These are phyloP conservation scores for Abrus precatorius DNA, from an alignment of 306 rosid genomes.

Conservation along the genomic window DNA sequence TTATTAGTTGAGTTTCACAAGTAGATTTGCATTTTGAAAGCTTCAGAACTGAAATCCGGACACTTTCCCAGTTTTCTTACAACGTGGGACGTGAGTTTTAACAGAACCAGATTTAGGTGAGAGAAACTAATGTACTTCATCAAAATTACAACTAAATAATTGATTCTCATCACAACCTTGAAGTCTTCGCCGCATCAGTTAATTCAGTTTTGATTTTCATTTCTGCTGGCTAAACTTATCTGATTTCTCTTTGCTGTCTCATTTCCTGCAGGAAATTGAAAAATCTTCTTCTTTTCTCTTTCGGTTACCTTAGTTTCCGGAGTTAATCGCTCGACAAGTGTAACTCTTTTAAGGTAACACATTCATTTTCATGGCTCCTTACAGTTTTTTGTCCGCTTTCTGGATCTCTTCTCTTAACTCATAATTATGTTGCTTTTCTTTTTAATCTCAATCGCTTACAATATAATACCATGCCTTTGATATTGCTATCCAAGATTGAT, in stretches of 20 bases:
- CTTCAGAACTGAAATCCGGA: slow-evolving; percentile 43
- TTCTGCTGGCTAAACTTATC: slow-evolving; percentile 38
- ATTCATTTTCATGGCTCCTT: slow-evolving; percentile 29
- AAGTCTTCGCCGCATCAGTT: slow-evolving; percentile 4
- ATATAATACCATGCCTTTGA: background rate
- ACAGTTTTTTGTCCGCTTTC: background rate
- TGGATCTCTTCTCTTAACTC: slow-evolving; percentile 43
- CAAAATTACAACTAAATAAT: slow-evolving; percentile 51
- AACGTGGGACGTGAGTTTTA: background rate
- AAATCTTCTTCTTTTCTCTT: slow-evolving; percentile 3
- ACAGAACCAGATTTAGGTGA: slow-evolving; percentile 69
- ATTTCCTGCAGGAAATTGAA: slow-evolving; percentile 43
- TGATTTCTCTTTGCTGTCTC: slow-evolving; percentile 26
- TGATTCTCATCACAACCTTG: slow-evolving; percentile 26
- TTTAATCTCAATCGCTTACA: slow-evolving; percentile 3
- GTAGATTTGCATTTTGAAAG: slow-evolving; percentile 56
- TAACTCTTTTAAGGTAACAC: slow-evolving; percentile 38
- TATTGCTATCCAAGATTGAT: no score
- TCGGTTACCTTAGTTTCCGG: slow-evolving; percentile 24
- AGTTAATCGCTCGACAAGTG: slow-evolving; percentile 25
- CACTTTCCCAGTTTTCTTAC: slow-evolving; percentile 8
- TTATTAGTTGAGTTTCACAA: slow-evolving; percentile 24
- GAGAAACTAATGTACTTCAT: slow-evolving; percentile 39
- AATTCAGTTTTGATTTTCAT: slow-evolving; percentile 40
- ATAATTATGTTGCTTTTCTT: slow-evolving; percentile 14